These are phyloP conservation scores for Fusarium goolgardi DNA, from an alignment of 2,329 filamentous ascomycete genomes.

Conservation along the genomic window DNA sequence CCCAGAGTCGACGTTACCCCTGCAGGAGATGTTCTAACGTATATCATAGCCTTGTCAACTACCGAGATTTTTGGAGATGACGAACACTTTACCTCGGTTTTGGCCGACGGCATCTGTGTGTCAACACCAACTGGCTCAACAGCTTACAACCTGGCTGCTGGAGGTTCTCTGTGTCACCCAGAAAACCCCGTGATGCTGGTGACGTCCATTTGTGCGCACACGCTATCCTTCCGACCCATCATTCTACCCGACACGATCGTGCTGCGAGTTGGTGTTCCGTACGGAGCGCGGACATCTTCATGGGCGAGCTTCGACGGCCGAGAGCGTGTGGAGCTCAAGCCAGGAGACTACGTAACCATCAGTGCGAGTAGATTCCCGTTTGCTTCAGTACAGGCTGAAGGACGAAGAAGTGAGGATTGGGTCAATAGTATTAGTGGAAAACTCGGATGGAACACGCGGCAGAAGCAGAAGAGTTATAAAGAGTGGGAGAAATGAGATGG, in stretches of 20 bases:
- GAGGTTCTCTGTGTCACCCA: constrained; percentile 94
- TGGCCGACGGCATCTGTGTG: constrained; percentile 92
- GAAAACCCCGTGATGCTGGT: constrained; percentile 97
- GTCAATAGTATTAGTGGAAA: constrained; percentile 83
- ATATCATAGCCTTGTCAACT: constrained; percentile 79
- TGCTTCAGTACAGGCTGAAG: constrained; percentile 77
- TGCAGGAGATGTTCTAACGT: constrained; percentile 16
- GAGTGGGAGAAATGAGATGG: constrained; percentile 56
- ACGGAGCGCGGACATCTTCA: constrained; percentile 85
- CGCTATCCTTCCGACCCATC: constrained; percentile 94
- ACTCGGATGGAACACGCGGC: constrained; percentile 82
- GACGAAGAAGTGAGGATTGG: constrained; percentile 80
- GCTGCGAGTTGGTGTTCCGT: constrained; percentile 91
- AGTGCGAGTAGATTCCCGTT: constrained; percentile 85
- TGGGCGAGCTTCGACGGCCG: constrained; percentile 99
- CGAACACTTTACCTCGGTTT: constrained; percentile 92
- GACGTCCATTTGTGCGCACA: constrained; percentile 94
- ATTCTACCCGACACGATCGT: constrained; percentile 97
- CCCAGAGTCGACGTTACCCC: constrained; percentile 7
- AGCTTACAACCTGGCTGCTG: constrained; percentile 94
- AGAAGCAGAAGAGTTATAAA: constrained; percentile 76
- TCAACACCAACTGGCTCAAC: constrained; percentile 95
- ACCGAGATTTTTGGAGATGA: constrained; percentile 95
- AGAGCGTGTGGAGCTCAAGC: constrained; percentile 81
- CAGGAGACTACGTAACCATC: constrained; percentile 87